Percentiles rank a stretch among this genome's conserved stretches.
Conservation (phyloP, 169 alveolate genomes). For the Plasmodium cynomolgi region DNA sequence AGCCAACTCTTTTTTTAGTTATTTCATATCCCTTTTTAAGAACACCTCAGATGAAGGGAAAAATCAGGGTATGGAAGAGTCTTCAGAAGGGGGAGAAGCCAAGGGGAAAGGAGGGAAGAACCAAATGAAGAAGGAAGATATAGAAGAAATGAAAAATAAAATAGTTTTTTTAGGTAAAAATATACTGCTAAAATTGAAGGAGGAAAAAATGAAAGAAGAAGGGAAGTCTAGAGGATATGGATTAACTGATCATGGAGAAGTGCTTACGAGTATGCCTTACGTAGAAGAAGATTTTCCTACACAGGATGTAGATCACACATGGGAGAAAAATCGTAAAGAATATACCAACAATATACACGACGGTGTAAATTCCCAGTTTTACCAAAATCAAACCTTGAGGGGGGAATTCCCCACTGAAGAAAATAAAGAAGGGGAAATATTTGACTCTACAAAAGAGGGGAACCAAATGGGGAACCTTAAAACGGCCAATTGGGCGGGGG, state of each 20-base stretch:
- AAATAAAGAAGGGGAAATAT: background rate
- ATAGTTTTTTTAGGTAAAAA: conserved; percentile 46
- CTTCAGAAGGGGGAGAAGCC: background rate
- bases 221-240: background rate
- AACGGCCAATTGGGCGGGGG: background rate
- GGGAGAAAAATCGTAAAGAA: background rate
- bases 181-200: conserved; percentile 60
- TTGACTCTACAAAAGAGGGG: background rate
- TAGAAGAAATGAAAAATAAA: conserved; percentile 46
- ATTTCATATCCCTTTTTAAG: conserved; percentile 60
- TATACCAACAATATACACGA: background rate
- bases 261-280: background rate
- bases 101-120: background rate
- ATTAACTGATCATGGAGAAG: background rate
- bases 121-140: conserved; percentile 15
- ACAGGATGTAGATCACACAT: background rate
- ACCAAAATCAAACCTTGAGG: background rate
- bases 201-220: conserved; percentile 54
- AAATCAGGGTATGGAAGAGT: background rate
- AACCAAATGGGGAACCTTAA: background rate
- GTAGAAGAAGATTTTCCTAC: background rate
- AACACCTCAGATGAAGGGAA: conserved; percentile 13
- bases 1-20: conserved; percentile 46
- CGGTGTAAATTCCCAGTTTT: background rate
- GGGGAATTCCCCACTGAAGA: background rate